Percentiles rank a stretch among this genome's conserved stretches.
Conservation (phyloP, 2,329 filamentous ascomycete genomes). For the Amylocarpus encephaloides region DNA sequence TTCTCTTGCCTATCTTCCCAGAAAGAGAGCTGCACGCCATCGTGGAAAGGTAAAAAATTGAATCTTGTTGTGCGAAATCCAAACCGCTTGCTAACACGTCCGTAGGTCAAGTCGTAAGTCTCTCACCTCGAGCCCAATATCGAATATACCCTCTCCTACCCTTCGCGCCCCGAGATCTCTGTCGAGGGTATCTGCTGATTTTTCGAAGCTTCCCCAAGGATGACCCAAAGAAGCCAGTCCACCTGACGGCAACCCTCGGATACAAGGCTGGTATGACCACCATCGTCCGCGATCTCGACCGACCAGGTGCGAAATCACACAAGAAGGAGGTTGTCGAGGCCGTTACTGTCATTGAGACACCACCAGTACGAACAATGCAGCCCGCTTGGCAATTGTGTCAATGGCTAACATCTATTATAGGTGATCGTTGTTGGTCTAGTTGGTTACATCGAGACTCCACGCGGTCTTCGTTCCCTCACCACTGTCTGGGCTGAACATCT, state of each 20-base stretch:
- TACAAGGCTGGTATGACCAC: constrained; percentile 99
- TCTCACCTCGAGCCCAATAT: background rate
- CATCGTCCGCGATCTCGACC: constrained; percentile 92
- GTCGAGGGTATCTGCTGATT: constrained; percentile 9
- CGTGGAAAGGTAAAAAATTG: constrained; percentile 79
- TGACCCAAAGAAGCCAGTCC: constrained; percentile 99
- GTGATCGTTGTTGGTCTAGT: constrained; percentile 99
- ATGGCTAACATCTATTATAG: constrained; percentile 68
- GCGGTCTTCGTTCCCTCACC: constrained; percentile 97
- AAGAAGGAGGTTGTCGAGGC: constrained; percentile 97
- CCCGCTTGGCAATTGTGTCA: constrained; percentile 68
- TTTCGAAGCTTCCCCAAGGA: constrained; percentile 85
- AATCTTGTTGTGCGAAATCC: background rate
- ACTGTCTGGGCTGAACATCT: constrained; percentile 99
- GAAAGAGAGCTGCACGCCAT: constrained; percentile 91
- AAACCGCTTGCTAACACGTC: constrained; percentile 2
- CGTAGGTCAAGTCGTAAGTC: constrained; percentile 12
- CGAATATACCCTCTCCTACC: background rate
- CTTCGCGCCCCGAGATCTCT: background rate
- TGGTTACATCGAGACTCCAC: constrained; percentile 99
- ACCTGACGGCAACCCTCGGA: constrained; percentile 95
- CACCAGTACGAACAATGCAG: constrained; percentile 88
- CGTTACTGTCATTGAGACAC: constrained; percentile 82
- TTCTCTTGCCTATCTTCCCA: constrained; percentile 78
- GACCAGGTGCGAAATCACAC: constrained; percentile 98